Evolutionary conservation across 2,329 filamentous ascomycete species (phyloP), one percentile per base, ranked within the genome.

Genomic region (Alternaria consortialis): DNA sequence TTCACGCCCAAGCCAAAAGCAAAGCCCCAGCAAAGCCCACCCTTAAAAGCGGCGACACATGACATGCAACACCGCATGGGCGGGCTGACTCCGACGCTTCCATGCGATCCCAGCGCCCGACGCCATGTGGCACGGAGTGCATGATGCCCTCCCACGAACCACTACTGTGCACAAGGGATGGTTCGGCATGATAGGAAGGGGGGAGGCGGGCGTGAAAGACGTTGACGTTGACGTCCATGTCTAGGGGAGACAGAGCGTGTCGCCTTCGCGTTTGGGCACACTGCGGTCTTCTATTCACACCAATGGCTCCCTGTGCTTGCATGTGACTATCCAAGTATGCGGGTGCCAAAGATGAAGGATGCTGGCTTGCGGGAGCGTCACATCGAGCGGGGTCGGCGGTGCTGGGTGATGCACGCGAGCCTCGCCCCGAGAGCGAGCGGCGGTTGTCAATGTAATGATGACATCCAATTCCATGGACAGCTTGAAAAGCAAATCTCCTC

Each of bases 41-140:
- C 62, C 11, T 2, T 15, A 25, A 67, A 68, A 69, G 65, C 67
- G 67, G 65, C 64, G 62, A 27, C 50, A 53, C 44, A 34, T 57
- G 27, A 32, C 15, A 50, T 42, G 25, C 51, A 53, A 46, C 46
- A 56, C 59, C 40, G 48, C 54, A 60, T 66, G 52, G 56, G 31
- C 53, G 46, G 54, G 43, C 62, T 56, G 44, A 46, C 60, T 66
- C 48, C 53, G 54, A 55, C 58, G 53, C 56, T 54, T 62, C 53
- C 63, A 61, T 59, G 64, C 60, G 57, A 62, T 67, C 67, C 65
- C 55, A 64, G 63, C 67, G 61, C 48, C 60, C 46, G 43, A 53
- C 42, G 53, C 56, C 58, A 58, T 52, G 53, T 43, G 54, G 63
- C 65, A 68, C 65, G 65, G 65, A 42, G 53, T 65, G 29, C 60